Conservation (phyloP, 306 rosid species). For the Cicer pinnatifidum region DNA sequence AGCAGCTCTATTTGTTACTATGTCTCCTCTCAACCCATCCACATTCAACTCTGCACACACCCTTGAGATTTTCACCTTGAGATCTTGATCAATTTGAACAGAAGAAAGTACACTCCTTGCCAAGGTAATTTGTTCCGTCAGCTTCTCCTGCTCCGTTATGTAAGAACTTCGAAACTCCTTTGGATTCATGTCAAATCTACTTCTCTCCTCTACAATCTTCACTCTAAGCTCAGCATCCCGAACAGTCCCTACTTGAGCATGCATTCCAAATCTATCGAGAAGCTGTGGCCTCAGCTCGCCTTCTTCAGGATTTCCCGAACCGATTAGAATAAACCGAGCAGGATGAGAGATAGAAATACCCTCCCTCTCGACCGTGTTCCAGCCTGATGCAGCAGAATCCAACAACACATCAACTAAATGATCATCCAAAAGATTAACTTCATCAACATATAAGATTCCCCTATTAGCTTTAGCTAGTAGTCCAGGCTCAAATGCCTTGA, state of each 20-base stretch:
- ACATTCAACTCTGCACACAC: slow-evolving; percentile 92
- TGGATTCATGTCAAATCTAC: slow-evolving; percentile 74
- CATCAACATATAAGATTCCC: slow-evolving; percentile 93
- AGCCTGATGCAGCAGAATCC: slow-evolving; percentile 98
- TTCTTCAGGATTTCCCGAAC: slow-evolving; percentile 97
- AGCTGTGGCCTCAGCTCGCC: slow-evolving; percentile 98
- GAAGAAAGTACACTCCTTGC: slow-evolving; percentile 71
- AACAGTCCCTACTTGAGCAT: slow-evolving; percentile 94
- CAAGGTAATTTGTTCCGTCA: slow-evolving; percentile 67
- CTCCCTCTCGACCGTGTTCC: slow-evolving; percentile 99
- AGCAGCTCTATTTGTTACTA: slow-evolving; percentile 88
- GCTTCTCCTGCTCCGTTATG: slow-evolving; percentile 71
- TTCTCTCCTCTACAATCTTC: slow-evolving; percentile 95
- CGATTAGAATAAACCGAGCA: slow-evolving; percentile 88
- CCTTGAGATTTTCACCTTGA: slow-evolving; percentile 83
- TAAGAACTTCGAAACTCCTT: slow-evolving; percentile 74
- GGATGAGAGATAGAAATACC: slow-evolving; percentile 96
- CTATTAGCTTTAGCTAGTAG: slow-evolving; percentile 93
- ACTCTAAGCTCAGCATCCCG: slow-evolving; percentile 96
- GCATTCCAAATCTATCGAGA: slow-evolving; percentile 97
- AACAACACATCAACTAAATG: slow-evolving; percentile 90
- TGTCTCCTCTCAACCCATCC: slow-evolving; percentile 96
- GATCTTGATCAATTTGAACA: slow-evolving; percentile 75
- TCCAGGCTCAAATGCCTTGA: slow-evolving; percentile 96
- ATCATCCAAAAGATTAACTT: slow-evolving; percentile 93